phyloP scores from a whole-genome alignment of 441 rosid species.

The Bruguiera hainesii region DNA sequence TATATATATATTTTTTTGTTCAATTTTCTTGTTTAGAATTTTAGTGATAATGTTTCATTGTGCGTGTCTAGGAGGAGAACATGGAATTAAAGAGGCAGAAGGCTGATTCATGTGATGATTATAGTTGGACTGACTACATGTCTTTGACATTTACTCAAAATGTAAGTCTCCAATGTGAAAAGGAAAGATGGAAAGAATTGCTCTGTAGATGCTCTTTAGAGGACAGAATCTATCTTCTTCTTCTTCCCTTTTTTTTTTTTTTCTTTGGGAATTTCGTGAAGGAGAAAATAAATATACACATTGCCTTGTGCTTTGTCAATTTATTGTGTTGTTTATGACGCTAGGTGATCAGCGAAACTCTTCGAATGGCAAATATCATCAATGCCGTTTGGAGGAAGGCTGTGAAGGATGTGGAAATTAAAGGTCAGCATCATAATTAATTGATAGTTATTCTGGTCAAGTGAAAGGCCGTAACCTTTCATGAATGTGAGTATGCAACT shows the following conservation, averaged over 20 bases:
- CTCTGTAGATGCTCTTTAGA: no score
- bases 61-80: constrained; percentile 64
- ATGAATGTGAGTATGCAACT: no score
- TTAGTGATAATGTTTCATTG: not conserved
- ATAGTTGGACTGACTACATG: constrained; percentile 73
- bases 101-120: constrained; percentile 43
- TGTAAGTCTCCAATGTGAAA: constrained; percentile 33
- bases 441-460: not conserved
- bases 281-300: not conserved
- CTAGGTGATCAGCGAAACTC: constrained; percentile 86
- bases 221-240: not conserved
- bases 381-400: constrained; percentile 89
- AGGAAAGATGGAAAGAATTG: not conserved
- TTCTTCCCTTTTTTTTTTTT: not conserved
- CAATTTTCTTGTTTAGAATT: not conserved
- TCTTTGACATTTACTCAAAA: constrained; percentile 76
- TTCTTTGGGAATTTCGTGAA: no score
- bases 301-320: not conserved
- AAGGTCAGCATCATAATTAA: constrained; percentile 38
- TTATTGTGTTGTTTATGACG: not conserved
- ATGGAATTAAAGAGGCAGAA: constrained; percentile 64
- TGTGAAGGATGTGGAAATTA: constrained; percentile 62
- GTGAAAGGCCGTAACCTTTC: not conserved
- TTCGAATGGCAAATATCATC: constrained; percentile 82
- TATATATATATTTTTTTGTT: not conserved